A percentile compares a stretch with the other conserved stretches of the same genome.
These are phyloP conservation scores for Trichophyton simii DNA, from an alignment of 2,329 filamentous ascomycete genomes.

Conservation along the genomic window DNA sequence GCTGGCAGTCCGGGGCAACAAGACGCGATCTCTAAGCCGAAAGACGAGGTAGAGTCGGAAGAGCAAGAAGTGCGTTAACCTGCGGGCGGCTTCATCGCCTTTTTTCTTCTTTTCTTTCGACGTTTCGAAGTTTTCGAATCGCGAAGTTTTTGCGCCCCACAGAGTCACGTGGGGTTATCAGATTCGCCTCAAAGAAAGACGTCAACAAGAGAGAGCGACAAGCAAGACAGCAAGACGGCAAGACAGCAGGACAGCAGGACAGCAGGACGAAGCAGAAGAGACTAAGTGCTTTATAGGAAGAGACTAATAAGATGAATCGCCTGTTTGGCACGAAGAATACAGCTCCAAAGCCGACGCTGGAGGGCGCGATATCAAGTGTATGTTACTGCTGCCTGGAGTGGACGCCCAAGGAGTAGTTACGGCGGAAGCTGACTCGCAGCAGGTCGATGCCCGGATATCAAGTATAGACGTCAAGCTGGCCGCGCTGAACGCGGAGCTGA, in stretches of 20 bases:
- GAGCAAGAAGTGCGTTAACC: not conserved
- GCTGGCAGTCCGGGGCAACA: not conserved
- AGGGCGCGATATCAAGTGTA: constrained; percentile 70
- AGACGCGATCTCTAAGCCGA: not conserved
- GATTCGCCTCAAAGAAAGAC: not conserved
- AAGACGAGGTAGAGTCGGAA: not conserved
- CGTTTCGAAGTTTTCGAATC: not conserved
- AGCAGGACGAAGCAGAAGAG: not conserved
- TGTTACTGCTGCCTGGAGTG: constrained; percentile 10
- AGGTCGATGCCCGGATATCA: constrained; percentile 70
- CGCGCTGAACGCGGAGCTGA: constrained; percentile 78
- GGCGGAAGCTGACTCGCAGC: not conserved
- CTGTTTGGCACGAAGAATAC: constrained; percentile 82
- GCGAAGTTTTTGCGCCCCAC: constrained; percentile 1
- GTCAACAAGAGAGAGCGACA: not conserved
- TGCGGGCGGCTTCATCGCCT: not conserved
- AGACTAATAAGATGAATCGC: constrained; percentile 61
- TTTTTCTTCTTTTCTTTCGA: not conserved
- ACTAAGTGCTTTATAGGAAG: not conserved
- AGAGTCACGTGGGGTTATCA: not conserved
- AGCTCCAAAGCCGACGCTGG: constrained; percentile 79
- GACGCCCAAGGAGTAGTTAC: not conserved
- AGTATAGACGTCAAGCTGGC: constrained; percentile 90
- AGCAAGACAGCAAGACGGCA: not conserved
- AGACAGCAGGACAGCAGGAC: not conserved